Conservation (phyloP, 352 stramenopile species). For the Elongisporangium anandrum region DNA sequence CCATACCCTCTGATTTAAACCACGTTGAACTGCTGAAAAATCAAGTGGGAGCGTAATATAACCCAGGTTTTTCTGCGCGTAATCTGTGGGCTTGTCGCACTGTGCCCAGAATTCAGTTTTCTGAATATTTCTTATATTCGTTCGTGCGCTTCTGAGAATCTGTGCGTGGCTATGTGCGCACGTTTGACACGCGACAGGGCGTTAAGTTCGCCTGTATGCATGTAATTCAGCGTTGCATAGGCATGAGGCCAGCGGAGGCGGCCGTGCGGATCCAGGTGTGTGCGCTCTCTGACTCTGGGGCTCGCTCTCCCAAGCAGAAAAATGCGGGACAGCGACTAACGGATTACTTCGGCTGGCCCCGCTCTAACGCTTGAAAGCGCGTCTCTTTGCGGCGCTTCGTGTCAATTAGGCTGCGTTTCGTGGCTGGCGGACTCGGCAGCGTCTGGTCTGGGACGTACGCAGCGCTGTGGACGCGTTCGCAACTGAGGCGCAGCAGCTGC, state of each 20-base stretch:
- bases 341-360: neutral
- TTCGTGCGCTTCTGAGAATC: neutral
- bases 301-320: neutral
- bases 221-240: neutral
- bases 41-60: neutral
- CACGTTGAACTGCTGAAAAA: neutral
- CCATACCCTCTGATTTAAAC: neutral
- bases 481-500: conserved; percentile 24
- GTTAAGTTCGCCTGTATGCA: neutral
- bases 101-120: neutral
- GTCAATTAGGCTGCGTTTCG: conserved; percentile 35
- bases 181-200: neutral
- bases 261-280: neutral
- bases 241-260: neutral
- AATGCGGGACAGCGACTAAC: neutral
- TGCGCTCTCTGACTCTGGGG: neutral
- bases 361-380: neutral
- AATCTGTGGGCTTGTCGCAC: neutral
- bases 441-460: conserved; percentile 45
- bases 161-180: neutral
- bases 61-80: neutral
- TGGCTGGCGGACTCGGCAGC: conserved; percentile 40
- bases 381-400: neutral
- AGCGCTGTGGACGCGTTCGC: conserved; percentile 38
- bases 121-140: neutral